Conservation (phyloP, 768 basidiomycete species). For the Porphyrellus cyaneotinctus region DNA sequence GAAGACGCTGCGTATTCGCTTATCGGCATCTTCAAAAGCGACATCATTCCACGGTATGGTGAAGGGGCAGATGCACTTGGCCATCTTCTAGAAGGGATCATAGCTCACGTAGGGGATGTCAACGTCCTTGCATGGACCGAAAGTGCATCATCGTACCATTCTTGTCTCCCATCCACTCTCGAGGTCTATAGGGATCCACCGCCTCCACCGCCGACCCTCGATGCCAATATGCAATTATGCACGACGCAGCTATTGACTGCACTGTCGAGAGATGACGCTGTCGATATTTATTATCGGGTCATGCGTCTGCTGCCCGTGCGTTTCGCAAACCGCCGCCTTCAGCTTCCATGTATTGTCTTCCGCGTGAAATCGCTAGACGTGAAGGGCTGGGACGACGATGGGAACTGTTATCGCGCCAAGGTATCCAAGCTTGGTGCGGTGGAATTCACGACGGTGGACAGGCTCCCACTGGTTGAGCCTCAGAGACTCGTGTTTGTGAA, state of each 20-base stretch:
- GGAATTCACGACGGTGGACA: not conserved
- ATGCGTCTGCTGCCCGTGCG: not conserved
- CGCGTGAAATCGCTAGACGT: not conserved
- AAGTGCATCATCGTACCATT: not conserved
- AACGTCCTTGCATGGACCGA: not conserved
- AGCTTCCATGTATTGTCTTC: not conserved
- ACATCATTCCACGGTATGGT: not conserved
- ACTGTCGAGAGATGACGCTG: not conserved
- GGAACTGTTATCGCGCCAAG: not conserved
- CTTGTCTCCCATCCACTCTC: not conserved
- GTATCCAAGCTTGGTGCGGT: not conserved
- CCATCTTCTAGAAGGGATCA: not conserved
- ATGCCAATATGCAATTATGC: not conserved
- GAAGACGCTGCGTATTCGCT: not conserved
- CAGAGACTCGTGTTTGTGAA: not conserved
- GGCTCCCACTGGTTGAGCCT: not conserved
- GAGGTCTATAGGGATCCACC: not conserved
- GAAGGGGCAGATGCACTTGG: not conserved
- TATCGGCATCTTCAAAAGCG: not conserved
- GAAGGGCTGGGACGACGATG: not conserved
- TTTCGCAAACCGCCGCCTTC: not conserved
- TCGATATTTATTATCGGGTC: not conserved
- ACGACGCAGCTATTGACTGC: not conserved
- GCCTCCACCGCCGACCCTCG: not conserved
- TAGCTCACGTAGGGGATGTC: not conserved